Evolutionary conservation across 352 stramenopile genomes (phyloP), one percentile per base, ranked within the genome.

Genomic region (Saprolegnia parasitica): DNA sequence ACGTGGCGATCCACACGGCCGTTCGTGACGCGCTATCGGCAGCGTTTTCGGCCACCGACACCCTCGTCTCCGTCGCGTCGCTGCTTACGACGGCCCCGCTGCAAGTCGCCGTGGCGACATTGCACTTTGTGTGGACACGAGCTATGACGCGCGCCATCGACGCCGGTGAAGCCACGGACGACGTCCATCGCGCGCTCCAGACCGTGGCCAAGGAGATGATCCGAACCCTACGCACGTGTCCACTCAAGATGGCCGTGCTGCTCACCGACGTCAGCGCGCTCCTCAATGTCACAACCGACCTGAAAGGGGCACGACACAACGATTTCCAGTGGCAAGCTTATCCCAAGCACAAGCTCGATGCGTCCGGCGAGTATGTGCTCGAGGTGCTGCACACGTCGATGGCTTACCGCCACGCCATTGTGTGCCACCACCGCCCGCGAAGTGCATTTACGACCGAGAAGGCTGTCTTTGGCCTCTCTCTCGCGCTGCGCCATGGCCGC

Each of bases 401-500:
- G 24, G 15, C 13, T 20, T 70, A 70, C 37, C 63, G 61, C 21
- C 62, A 70, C 39, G 63, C 62, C n/a, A 26, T 70, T 18, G 11
- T 62, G 42, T 62, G 49, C 63, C 18, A 46, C 6, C 39, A 29
- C 8, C 49, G 50, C 16, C 63, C 63, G 13, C 63, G 55, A 21
- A 39, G 8, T 39, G 32, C 40, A 18, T 23, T 55, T 35, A 23
- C 23, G 6, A 55, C 54, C 20, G 63, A 70, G 11, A 60, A 63
- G 13, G 55, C 29, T 11, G 11, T 70, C 15, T 62, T 46, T 10
- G 47, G 16, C 10, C n/a, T 70, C 10, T 60, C 54, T 32, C 62
- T 49, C 4, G 47, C 46, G 8, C 5, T 70, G 26, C 63, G 63
- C 9, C 46, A 61, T 23, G 15, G 45, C 16, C 24, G 50, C 16